Evolutionary conservation across 495 filamentous ascomycete species (phyloP), one percentile per base, ranked within the genome.

Genomic region (Aspergillus baeticus): DNA sequence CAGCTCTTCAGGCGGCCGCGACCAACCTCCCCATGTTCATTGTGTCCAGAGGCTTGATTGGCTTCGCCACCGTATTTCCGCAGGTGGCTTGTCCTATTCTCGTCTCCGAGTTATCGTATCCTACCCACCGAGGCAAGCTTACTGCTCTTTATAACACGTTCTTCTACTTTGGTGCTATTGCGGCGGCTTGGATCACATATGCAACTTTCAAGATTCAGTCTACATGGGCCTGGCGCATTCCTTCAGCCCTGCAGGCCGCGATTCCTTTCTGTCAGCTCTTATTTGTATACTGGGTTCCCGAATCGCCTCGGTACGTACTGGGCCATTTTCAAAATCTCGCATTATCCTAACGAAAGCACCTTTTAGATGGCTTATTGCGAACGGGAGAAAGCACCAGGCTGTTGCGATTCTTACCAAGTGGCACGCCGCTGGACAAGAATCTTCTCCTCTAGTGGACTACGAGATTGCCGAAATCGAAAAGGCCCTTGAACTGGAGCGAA

Each of bases 381-480:
- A 55, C 5, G 41, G 31, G 6, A 5, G 18, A 8, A 20, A 2
- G 0, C 41, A 33, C 1, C 26, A 55, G n/a, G 52, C 52, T 17
- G 20, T 10, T 1, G 3, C 35, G 0, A 44, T 68, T 14, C 58
- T 76, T 2, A 49, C 50, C 0, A 42, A 58, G 4, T 56, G 68
- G 22, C 59, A 73, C 46, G 66, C 48, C 15, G 45, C 43, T 5
- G 54, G 50, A 8, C 38, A 57, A 18, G 14, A 21, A 8, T 23
- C 38, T 23, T 51, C 52, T n/a, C 51, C 55, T 10, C 35, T 39
- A 0, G 54, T 53, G 4, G 46, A 50, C 14, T 48, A 21, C 22
- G 67, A 66, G 15, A 64, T 64, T 21, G 15, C 44, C 5, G 52
- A 55, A 20, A 51, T 55, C 18, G n/a, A 41, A 31, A 20, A n/a